Base-by-base conservation (phyloP, 192 early-diverging fungal species). In the Coemansia sp. region DNA sequence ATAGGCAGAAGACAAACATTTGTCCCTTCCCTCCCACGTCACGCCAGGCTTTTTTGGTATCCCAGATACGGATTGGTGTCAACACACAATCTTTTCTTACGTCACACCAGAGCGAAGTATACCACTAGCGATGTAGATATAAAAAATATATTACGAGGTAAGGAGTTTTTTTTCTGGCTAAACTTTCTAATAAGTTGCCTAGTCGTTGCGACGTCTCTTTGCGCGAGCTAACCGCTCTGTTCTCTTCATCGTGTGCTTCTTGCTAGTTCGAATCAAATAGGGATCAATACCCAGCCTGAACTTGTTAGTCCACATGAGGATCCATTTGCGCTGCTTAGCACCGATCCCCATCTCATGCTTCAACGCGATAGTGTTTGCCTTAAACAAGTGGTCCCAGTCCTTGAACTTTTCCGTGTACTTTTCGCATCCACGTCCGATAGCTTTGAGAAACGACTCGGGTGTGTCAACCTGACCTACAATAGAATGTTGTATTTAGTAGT, bases 301-400 rank as follows among this genome's bases (percentile, higher is more conserved):
- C 73, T 86, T 80, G 65, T 87, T 80, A 10, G 73, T 72, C 86
- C 86, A 87, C 64, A 69, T 73, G 48, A 87, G 44, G 62, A 87
- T 85, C 79, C 84, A 91, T 74, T 86, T 89, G 73, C 89, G 85
- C 66, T 89, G 85, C 73, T 87, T 87, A 53, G 85, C 80, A 0
- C 80, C 69, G 9, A 91, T 80, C 0, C 80, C 85, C 85, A 90
- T 62, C 19, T 85, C 79, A 10, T 64, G 45, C 72, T 86, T 89
- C 90, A 91, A 87, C 36, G 69, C 79, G 4, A 25, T 21, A 11
- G 85, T 73, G 37, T 75, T 62, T 38, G 81, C 82, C 17, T 74
- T 81, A 63, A 91, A 91, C 58, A 91, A 62, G 27, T 87, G 84
- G 14, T 89, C 85, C 90, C 90, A 91, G 59, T 72, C 70, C 57